Evolutionary conservation across 73 alveolate genomes (phyloP).

Genomic region (Effrenium voratum): DNA sequence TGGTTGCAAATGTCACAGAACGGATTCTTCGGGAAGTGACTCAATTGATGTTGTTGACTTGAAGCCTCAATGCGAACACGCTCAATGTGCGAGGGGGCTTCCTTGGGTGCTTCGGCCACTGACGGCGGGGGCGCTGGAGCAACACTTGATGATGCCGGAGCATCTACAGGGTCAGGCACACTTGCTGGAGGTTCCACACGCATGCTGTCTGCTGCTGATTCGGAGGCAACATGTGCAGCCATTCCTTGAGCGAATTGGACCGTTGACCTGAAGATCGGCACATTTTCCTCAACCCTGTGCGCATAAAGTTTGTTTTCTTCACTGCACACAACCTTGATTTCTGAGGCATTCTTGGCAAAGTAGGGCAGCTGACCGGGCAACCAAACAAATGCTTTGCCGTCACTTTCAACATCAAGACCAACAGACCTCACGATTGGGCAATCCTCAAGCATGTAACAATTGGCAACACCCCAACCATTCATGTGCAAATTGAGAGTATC

Average conservation of each 20-base stretch:
- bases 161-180: too few relatives aligned
- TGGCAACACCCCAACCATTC: background rate
- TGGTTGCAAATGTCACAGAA: conserved; percentile 21
- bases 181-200: too few relatives aligned
- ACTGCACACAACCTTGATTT: background rate
- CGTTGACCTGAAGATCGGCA: background rate
- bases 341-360: background rate
- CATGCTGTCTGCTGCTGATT: too few relatives aligned
- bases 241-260: background rate
- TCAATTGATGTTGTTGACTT: background rate
- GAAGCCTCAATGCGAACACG: too few relatives aligned
- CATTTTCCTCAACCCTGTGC: background rate
- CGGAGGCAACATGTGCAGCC: background rate
- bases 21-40: conserved; percentile 30
- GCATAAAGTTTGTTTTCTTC: background rate
- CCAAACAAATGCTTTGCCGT: background rate
- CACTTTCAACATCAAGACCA: background rate
- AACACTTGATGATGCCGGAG: too few relatives aligned
- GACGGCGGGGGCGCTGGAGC: too few relatives aligned
- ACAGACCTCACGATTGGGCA: conserved; percentile 2
- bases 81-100: too few relatives aligned
- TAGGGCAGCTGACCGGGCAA: background rate
- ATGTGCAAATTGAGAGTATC: background rate
- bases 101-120: too few relatives aligned
- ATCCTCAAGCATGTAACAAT: background rate